Evolutionary conservation across 495 filamentous ascomycete genomes (phyloP), one percentile per base, ranked within the genome.

Genomic region (Daldinia caldariorum): DNA sequence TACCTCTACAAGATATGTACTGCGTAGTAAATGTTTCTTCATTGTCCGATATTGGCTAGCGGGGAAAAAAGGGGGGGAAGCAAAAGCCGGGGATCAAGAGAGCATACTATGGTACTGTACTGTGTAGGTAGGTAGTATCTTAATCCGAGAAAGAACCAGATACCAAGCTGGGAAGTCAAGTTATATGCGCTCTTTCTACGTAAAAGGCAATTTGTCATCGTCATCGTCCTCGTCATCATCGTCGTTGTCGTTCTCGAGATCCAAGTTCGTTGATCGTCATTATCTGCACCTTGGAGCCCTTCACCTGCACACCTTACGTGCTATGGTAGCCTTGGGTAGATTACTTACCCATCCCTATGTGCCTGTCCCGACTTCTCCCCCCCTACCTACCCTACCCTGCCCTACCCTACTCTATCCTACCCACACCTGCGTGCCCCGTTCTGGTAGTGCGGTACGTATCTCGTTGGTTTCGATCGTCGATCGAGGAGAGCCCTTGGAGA

Each of bases 401-500:
- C 26, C 26, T 26, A 3, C 26, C 26, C 26, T 26, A 3, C 26
- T 3, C 26, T 26, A 3, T 3, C 26, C 57, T 65, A 57, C 61
- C 61, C 51, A 67, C 47, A 58, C 63, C 58, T 66, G 58, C 58
- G 57, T 71, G 54, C 62, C 59, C 56, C 49, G 13, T 65, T 65
- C 49, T 41, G 45, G 56, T 53, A 65, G 31, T 38, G 57, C 55
- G 69, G 69, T 72, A 58, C 61, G 49, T 55, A 65, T 65, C 54
- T 61, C 61, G 43, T 31, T 31, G 64, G 13, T 45, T 31, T 69
- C 34, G 65, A 72, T 72, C 70, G 70, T 69, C 70, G 65, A 72
- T 68, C 61, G 57, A 69, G 57, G 50, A 64, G 69, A 72, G 50
- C 66, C 61, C 70, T 66, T 61, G 65, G 65, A 68, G 70, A 72